Percentiles rank a stretch among this genome's conserved stretches.
phyloP scores from a whole-genome alignment of 192 early-diverging fungal genomes.

The Geranomyces michiganensis region DNA sequence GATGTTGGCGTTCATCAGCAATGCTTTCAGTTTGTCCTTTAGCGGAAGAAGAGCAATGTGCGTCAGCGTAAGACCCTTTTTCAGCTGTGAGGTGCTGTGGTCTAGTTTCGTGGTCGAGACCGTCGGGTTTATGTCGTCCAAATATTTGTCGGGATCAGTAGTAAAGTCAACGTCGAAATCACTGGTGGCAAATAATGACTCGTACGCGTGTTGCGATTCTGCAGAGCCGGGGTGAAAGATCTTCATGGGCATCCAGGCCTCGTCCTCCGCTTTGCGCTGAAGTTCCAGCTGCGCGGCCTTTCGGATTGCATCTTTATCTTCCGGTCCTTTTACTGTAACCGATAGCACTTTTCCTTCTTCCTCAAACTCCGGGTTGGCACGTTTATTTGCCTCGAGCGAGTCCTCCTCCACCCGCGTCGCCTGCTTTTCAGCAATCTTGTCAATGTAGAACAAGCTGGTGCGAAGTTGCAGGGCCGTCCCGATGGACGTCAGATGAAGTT shows the following conservation, averaged over 20 bases:
- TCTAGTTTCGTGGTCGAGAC: background rate
- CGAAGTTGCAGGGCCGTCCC: constrained; percentile 76
- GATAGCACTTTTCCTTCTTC: constrained; percentile 39
- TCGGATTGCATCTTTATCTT: constrained; percentile 46
- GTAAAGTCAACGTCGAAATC: constrained; percentile 8
- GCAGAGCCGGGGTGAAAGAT: constrained; percentile 14
- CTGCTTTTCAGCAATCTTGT: constrained; percentile 85
- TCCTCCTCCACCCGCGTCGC: constrained; percentile 70
- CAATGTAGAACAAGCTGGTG: constrained; percentile 87
- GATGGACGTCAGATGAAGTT: constrained; percentile 86
- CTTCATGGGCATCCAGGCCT: constrained; percentile 28
- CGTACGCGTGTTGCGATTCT: constrained; percentile 6
- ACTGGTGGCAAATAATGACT: background rate
- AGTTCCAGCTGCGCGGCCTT: constrained; percentile 34
- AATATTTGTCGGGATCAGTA: background rate
- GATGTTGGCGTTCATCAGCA: constrained; percentile 46
- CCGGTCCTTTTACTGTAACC: constrained; percentile 32
- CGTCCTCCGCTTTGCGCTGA: constrained; percentile 34
- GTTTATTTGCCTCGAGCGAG: constrained; percentile 68
- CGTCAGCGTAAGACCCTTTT: constrained; percentile 25
- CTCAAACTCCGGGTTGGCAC: constrained; percentile 39
- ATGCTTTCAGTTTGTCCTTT: constrained; percentile 28
- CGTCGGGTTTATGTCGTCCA: constrained; percentile 31
- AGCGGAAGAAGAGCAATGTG: constrained; percentile 38
- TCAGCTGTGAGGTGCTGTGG: constrained; percentile 2